Evolutionary conservation across 2,329 filamentous ascomycete species (phyloP).

Genomic region (Aspergillus sp.): DNA sequence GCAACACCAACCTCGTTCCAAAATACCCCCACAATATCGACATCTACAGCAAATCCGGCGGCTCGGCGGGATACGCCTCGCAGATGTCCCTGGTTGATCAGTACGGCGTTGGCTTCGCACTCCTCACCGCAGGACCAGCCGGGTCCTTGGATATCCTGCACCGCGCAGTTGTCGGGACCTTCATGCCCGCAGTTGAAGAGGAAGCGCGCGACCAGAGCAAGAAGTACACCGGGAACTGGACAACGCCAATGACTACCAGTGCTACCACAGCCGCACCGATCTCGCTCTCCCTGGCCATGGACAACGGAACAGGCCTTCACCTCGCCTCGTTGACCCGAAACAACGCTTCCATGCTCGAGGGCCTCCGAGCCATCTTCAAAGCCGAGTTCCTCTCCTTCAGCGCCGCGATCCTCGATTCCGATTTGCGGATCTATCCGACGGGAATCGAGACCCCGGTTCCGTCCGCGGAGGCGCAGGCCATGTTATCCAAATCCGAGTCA

Average conservation of each 20-base stretch:
- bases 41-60: slow-evolving; percentile 28
- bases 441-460: slow-evolving; percentile 7
- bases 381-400: slow-evolving; percentile 4
- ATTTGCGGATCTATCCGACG: slow-evolving; percentile 11
- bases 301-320: slow-evolving; percentile 9
- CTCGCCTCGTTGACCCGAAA: slow-evolving; percentile 9
- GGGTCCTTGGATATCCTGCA: slow-evolving; percentile 18
- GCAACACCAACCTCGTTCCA: slow-evolving; percentile 15
- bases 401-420: slow-evolving; percentile 9
- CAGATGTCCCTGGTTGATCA: slow-evolving; percentile 29
- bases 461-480: not conserved
- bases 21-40: slow-evolving; percentile 23
- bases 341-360: slow-evolving; percentile 9
- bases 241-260: not conserved
- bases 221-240: slow-evolving; percentile 8
- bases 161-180: slow-evolving; percentile 17
- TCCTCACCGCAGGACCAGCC: slow-evolving; percentile 22
- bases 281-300: slow-evolving; percentile 5
- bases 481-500: not conserved
- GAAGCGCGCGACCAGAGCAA: slow-evolving; percentile 17
- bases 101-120: slow-evolving; percentile 23
- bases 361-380: slow-evolving; percentile 8
- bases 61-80: slow-evolving; percentile 25
- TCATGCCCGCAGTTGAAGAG: slow-evolving; percentile 21
- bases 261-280: slow-evolving; percentile 1